Percentiles rank a stretch among this genome's conserved stretches.
Conservation (phyloP, 2,329 filamentous ascomycete genomes). For the Clonostachys solani region DNA sequence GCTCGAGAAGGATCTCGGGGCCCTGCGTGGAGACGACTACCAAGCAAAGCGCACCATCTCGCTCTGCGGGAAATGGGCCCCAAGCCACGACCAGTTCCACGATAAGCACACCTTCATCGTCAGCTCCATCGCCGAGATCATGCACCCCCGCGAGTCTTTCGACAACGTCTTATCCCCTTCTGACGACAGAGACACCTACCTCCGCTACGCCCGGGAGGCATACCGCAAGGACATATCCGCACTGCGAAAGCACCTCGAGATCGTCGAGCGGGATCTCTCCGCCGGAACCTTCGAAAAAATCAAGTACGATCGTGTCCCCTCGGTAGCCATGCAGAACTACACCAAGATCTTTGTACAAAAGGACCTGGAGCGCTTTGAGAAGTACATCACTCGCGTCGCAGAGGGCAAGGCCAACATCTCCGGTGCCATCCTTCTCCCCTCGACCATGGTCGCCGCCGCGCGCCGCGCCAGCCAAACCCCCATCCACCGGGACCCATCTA, state of each 20-base stretch:
- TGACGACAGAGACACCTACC: slow-evolving; percentile 41
- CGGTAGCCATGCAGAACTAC: slow-evolving; percentile 52
- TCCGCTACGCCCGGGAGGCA: slow-evolving; percentile 47
- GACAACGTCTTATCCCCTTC: slow-evolving; percentile 22
- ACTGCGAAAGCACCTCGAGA: slow-evolving; percentile 45
- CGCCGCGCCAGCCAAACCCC: slow-evolving; percentile 1
- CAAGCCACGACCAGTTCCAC: slow-evolving; percentile 47
- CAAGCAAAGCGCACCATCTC: slow-evolving; percentile 40
- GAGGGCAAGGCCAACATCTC: slow-evolving; percentile 45
- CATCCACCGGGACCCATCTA: background rate
- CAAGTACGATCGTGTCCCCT: slow-evolving; percentile 52
- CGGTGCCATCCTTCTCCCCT: slow-evolving; percentile 50
- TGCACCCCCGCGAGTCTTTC: slow-evolving; percentile 31
- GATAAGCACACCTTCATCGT: slow-evolving; percentile 55
- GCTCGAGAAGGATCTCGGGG: slow-evolving; percentile 38
- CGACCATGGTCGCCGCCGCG: slow-evolving; percentile 32
- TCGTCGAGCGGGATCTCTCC: slow-evolving; percentile 49
- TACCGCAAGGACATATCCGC: slow-evolving; percentile 47
- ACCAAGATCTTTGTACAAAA: slow-evolving; percentile 41
- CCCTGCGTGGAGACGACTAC: slow-evolving; percentile 31
- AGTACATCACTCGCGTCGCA: slow-evolving; percentile 44
- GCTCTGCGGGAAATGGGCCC: slow-evolving; percentile 58
- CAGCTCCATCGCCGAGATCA: slow-evolving; percentile 51
- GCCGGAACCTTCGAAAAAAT: slow-evolving; percentile 41
- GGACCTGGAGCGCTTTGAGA: slow-evolving; percentile 41